A percentile compares a stretch with the other conserved stretches of the same genome.
Evolutionary conservation across 441 rosid species (phyloP).

Genomic region (Hypseocharis bilobata): DNA sequence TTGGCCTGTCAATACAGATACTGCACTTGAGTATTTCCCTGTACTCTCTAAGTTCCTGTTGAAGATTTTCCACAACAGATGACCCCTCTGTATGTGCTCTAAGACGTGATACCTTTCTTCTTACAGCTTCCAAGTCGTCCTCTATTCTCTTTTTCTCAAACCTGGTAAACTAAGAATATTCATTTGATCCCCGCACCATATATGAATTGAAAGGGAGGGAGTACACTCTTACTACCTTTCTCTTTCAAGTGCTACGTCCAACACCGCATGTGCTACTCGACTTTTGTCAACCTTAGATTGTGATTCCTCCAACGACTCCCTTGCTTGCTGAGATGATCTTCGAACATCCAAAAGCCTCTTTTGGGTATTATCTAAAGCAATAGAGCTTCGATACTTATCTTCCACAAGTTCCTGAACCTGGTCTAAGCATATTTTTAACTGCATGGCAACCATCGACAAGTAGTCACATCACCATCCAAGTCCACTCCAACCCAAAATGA

Average conservation of each 20-base stretch:
- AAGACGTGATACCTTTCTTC: conserved; percentile 58
- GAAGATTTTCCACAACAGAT: conserved; percentile 60
- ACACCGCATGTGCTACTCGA: conserved; percentile 42
- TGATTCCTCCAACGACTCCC: conserved; percentile 56
- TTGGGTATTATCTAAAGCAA: conserved; percentile 44
- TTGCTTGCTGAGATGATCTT: conserved; percentile 49
- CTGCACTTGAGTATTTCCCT: conserved; percentile 84
- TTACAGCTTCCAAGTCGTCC: conserved; percentile 60
- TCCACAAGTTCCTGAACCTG: conserved; percentile 72
- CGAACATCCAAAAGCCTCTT: conserved; percentile 56
- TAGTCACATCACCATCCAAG: neutral
- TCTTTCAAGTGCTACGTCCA: conserved; percentile 53
- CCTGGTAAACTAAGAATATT: conserved; percentile 32
- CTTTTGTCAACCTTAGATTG: conserved; percentile 52
- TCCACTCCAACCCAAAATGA: neutral
- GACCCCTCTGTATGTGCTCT: conserved; percentile 59
- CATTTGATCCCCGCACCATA: neutral
- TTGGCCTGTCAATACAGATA: conserved; percentile 73
- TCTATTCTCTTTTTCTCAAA: conserved; percentile 66
- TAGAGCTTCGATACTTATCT: conserved; percentile 51
- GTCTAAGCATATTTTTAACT: conserved; percentile 58
- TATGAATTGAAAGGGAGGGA: neutral
- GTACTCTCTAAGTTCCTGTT: conserved; percentile 72
- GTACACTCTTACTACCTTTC: conserved; percentile 49
- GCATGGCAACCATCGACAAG: conserved; percentile 29